These are phyloP conservation scores for Yamadazyma conglobata DNA, from an alignment of 1,139 yeast genomes.

Conservation along the genomic window DNA sequence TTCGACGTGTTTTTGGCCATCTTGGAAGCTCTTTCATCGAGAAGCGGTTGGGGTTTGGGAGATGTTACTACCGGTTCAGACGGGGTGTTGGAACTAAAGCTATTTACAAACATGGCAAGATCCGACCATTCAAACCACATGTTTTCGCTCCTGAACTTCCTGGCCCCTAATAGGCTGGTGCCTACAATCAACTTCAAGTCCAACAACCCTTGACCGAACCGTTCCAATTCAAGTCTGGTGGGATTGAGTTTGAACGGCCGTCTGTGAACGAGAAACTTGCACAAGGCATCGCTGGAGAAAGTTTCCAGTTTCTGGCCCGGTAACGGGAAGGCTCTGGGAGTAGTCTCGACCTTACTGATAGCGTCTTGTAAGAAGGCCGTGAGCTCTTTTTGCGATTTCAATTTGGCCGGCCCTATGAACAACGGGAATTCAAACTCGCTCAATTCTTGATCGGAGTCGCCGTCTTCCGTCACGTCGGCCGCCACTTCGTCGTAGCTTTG, in stretches of 20 bases:
- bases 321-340: slow-evolving; percentile 33
- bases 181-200: slow-evolving; percentile 34
- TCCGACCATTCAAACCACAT: slow-evolving; percentile 52
- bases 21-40: slow-evolving; percentile 20
- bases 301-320: slow-evolving; percentile 42
- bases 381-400: slow-evolving; percentile 21
- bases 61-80: too few relatives aligned
- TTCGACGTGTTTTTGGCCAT: slow-evolving; percentile 26
- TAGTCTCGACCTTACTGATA: slow-evolving; percentile 24
- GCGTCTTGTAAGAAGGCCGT: slow-evolving; percentile 22
- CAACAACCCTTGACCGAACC: slow-evolving; percentile 40
- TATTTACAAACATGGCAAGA: slow-evolving; percentile 23
- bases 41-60: slow-evolving; percentile 5
- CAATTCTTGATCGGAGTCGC: slow-evolving; percentile 3
- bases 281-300: slow-evolving; percentile 39
- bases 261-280: slow-evolving; percentile 24
- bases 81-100: too few relatives aligned
- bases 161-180: slow-evolving; percentile 31
- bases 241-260: slow-evolving; percentile 37
- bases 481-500: slow-evolving; percentile 5
- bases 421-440: slow-evolving; percentile 31
- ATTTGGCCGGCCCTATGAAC: slow-evolving; percentile 25
- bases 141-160: slow-evolving; percentile 40
- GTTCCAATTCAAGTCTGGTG: slow-evolving; percentile 37
- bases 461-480: slow-evolving; percentile 4